phyloP scores from a whole-genome alignment of 1,284 basidiomycete genomes.

The Ustilago vetiveriae region DNA sequence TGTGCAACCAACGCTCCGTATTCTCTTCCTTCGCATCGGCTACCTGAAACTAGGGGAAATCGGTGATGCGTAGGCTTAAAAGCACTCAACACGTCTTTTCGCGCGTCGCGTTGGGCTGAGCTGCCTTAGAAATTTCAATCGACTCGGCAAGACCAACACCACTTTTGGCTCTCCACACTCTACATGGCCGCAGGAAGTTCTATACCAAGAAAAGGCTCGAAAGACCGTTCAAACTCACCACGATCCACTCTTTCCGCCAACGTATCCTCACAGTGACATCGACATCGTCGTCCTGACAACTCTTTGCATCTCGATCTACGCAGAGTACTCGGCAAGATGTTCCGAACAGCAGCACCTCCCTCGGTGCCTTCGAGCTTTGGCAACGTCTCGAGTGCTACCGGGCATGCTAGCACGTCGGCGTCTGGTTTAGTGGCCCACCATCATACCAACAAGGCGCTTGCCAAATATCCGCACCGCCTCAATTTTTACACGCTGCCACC shows the following conservation, averaged over 20 bases:
- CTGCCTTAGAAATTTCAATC: conserved; percentile 15
- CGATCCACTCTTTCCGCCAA: neutral
- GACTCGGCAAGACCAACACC: conserved; percentile 30
- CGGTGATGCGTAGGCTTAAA: neutral
- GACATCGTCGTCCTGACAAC: neutral
- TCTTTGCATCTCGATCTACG: neutral
- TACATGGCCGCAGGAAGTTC: too few relatives aligned
- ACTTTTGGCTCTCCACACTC: conserved; percentile 16
- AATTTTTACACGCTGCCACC: conserved; percentile 82
- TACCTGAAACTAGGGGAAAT: neutral
- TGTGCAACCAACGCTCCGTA: conserved; percentile 2
- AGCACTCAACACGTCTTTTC: conserved; percentile 15
- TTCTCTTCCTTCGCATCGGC: conserved; percentile 11
- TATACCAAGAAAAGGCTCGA: neutral
- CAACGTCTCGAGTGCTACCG: conserved; percentile 14
- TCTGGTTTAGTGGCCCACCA: conserved; percentile 42
- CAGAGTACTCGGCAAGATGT: conserved; percentile 14
- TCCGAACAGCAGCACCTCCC: conserved; percentile 41
- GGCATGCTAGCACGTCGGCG: conserved; percentile 23
- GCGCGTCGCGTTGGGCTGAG: conserved; percentile 39
- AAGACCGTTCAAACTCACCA: neutral
- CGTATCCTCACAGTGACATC: too few relatives aligned
- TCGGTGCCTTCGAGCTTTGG: conserved; percentile 32
- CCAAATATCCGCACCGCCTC: conserved; percentile 59
- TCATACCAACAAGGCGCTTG: conserved; percentile 29